These are phyloP conservation scores for Phlegmacium glaucopus DNA, from an alignment of 768 basidiomycete species.

Conservation along the genomic window DNA sequence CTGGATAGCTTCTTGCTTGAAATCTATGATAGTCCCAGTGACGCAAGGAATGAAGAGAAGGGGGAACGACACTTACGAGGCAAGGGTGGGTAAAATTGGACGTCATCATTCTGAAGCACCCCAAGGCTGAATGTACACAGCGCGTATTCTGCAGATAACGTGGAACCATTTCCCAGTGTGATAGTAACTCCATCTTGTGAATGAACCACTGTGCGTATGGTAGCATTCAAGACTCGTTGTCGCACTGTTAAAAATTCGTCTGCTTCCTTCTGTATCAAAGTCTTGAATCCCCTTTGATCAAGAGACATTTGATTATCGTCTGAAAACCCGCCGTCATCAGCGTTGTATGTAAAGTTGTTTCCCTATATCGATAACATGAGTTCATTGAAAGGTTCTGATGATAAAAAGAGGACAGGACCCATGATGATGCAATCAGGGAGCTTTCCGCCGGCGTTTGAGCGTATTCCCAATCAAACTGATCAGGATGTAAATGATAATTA, in stretches of 20 bases:
- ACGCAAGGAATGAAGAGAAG: background rate
- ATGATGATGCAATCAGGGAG: slow-evolving; percentile 60
- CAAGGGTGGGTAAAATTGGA: slow-evolving; percentile 50
- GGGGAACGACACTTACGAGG: slow-evolving; percentile 30
- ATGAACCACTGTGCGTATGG: slow-evolving; percentile 46
- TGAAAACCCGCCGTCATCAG: slow-evolving; percentile 55
- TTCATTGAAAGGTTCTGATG: background rate
- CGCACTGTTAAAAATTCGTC: slow-evolving; percentile 43
- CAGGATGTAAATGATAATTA: background rate
- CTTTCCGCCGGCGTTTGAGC: slow-evolving; percentile 61
- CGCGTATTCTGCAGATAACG: slow-evolving; percentile 51
- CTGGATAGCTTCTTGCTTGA: slow-evolving; percentile 63
- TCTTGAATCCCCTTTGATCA: slow-evolving; percentile 62
- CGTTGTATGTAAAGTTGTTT: slow-evolving; percentile 58
- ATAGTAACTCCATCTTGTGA: slow-evolving; percentile 44
- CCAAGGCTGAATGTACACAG: slow-evolving; percentile 69
- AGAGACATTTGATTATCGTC: slow-evolving; percentile 48
- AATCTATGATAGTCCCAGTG: slow-evolving; percentile 21
- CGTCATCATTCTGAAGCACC: slow-evolving; percentile 63
- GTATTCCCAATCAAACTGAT: slow-evolving; percentile 46
- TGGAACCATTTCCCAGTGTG: slow-evolving; percentile 38
- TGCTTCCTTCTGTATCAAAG: slow-evolving; percentile 55
- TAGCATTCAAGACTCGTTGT: slow-evolving; percentile 49
- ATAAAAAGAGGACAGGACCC: slow-evolving; percentile 34
- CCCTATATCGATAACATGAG: slow-evolving; percentile 31